Conservation (phyloP, 1,284 basidiomycete genomes). For the Phlebopus sp. region DNA sequence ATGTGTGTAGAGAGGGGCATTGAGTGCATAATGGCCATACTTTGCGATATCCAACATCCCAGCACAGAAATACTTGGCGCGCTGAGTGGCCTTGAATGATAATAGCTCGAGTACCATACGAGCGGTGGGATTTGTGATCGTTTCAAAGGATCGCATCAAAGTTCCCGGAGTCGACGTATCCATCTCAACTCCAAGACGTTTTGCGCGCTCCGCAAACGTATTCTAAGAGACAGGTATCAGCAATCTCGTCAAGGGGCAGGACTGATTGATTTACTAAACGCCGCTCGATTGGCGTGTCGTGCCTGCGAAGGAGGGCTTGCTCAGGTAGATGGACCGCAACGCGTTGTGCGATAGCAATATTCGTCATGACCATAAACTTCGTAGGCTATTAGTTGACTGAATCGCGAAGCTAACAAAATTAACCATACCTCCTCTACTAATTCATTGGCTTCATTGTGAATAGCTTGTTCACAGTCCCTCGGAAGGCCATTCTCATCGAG, state of each 20-base stretch:
- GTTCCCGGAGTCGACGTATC: conserved; percentile 80
- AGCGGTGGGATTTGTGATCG: conserved; percentile 70
- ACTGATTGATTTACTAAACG: conserved; percentile 58
- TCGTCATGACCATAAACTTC: conserved; percentile 92
- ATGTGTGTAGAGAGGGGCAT: conserved; percentile 92
- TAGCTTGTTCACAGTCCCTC: conserved; percentile 69
- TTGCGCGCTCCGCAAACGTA: conserved; percentile 76
- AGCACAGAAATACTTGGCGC: conserved; percentile 97
- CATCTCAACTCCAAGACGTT: conserved; percentile 80
- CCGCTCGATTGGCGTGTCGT: conserved; percentile 90
- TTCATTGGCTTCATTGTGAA: conserved; percentile 71
- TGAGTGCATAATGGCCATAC: conserved; percentile 92
- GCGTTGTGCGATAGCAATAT: conserved; percentile 88
- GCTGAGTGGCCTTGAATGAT: conserved; percentile 85
- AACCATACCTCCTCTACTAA: conserved; percentile 84
- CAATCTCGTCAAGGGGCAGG: neutral
- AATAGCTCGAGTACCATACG: conserved; percentile 77
- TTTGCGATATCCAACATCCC: conserved; percentile 99
- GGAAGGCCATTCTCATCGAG: conserved; percentile 86
- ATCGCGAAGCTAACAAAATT: conserved; percentile 1
- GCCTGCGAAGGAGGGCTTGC: conserved; percentile 90
- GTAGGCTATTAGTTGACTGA: conserved; percentile 7
- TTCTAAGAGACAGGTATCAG: conserved; percentile 45
- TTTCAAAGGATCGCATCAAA: conserved; percentile 81
- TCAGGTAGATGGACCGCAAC: conserved; percentile 93